Evolutionary conservation across 257 asterid species (phyloP), one percentile per base, ranked within the genome.

Genomic region (Nicotiana obtusifolia): DNA sequence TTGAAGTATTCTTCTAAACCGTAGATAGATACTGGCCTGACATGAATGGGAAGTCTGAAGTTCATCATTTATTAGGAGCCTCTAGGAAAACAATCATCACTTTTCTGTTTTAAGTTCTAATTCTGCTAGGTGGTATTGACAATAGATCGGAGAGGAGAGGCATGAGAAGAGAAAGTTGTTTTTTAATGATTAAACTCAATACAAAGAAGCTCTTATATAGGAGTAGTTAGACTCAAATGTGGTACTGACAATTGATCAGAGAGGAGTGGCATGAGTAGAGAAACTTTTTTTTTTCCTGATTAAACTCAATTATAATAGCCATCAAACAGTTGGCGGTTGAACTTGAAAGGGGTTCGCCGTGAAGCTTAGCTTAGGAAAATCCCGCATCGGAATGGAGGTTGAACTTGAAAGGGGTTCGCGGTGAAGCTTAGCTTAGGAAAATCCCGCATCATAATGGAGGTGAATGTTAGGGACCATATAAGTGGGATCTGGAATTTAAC

Each of bases 11-110:
- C 22, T 71, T 71, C 59, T 44, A 44, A 22, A 44, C 60, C 20
- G 2, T 71, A 20, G 37, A 71, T 71, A 33, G 15, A 44, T 11
- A 37, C 20, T 69, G 33, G 60, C 14, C 28, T 7, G 78, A 44
- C 78, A 20, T 14, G 60, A 7, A 1, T 41, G 7, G 78, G 35
- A 22, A 44, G 7, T 22, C 37, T 44, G 37, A 71, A 41, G 44
- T 71, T 71, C 78, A 13, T 24, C 78, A 44, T 47, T 22, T 71
- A 44, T 44, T 71, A 71, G 78, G 78, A 71, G 78, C 37, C 78
- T 71, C 20, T 37, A 22, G 22, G 60, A 71, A 4, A 47, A 47
- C 22, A 71, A 71, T 44, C 78, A 44, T 71, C 78, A 13, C 78
- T 28, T 1, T 44, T 22, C 59, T 71, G 60, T 13, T 71, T 71